Evolutionary conservation across 495 filamentous ascomycete genomes (phyloP).

Genomic region (Oidiodendron maius): DNA sequence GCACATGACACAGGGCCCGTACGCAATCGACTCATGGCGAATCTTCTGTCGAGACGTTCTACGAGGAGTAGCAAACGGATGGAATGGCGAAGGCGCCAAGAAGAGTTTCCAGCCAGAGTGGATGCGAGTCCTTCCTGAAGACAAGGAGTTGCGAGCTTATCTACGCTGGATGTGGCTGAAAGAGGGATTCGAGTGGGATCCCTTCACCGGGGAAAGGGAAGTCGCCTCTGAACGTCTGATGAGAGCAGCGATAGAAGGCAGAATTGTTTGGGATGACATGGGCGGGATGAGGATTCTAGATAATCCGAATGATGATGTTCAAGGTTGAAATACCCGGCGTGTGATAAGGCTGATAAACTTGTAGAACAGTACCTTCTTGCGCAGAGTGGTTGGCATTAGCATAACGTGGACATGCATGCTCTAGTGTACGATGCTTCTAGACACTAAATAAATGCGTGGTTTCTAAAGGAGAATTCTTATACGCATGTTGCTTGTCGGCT

Average conservation of each 20-base stretch:
- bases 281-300: constrained; percentile 22
- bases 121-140: constrained; percentile 76
- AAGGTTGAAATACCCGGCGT: too few species aligned
- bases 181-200: constrained; percentile 81
- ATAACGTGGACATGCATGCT: too few species aligned
- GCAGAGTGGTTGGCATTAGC: too few species aligned
- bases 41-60: constrained; percentile 87
- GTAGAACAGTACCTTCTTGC: too few species aligned
- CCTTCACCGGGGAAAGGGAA: constrained; percentile 56
- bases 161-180: constrained; percentile 87
- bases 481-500: too few species aligned
- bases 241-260: constrained; percentile 50
- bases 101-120: constrained; percentile 63
- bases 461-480: too few species aligned
- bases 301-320: too few species aligned
- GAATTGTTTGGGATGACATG: constrained; percentile 55
- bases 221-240: constrained; percentile 49
- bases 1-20: constrained; percentile 80
- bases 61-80: constrained; percentile 53
- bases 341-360: too few species aligned
- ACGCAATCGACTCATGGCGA: constrained; percentile 87
- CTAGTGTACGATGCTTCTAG: too few species aligned
- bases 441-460: too few species aligned
- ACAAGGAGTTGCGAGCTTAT: constrained; percentile 87
- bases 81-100: constrained; percentile 43